A percentile compares a stretch with the other conserved stretches of the same genome.
Conservation (phyloP, 148 eudicot genomes). For the Vaccinium myrtillus region DNA sequence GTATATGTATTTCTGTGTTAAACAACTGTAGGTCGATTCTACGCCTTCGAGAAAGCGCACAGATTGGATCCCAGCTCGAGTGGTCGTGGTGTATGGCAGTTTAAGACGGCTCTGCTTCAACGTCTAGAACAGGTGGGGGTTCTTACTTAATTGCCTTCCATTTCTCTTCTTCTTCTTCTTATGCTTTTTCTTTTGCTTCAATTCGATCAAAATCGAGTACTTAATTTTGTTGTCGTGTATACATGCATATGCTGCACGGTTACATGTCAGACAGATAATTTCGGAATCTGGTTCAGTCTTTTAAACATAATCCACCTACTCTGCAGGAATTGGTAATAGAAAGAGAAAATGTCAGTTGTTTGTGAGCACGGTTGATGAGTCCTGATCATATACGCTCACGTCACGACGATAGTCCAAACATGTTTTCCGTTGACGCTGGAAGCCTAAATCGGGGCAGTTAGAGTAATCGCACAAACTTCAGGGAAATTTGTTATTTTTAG, state of each 20-base stretch:
- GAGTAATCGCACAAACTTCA: too few species aligned
- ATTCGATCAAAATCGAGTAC: too few species aligned
- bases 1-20: background rate
- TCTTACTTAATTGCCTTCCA: background rate
- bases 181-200: background rate
- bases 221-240: background rate
- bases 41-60: conserved; percentile 9
- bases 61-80: conserved; percentile 8
- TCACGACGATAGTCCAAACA: too few species aligned
- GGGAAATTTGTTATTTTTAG: too few species aligned
- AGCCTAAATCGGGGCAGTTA: too few species aligned
- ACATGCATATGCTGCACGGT: background rate
- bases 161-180: background rate
- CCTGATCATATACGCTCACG: background rate
- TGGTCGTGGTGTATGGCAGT: conserved; percentile 3
- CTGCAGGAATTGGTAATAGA: background rate
- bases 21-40: background rate
- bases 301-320: background rate
- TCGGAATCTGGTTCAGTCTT: background rate
- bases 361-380: background rate
- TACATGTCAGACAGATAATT: background rate
- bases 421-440: too few species aligned
- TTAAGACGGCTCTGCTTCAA: conserved; percentile 9
- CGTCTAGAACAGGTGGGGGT: background rate
- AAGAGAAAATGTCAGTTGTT: background rate